phyloP scores from a whole-genome alignment of 805 yeast genomes.

The Lipomyces yamadae region DNA sequence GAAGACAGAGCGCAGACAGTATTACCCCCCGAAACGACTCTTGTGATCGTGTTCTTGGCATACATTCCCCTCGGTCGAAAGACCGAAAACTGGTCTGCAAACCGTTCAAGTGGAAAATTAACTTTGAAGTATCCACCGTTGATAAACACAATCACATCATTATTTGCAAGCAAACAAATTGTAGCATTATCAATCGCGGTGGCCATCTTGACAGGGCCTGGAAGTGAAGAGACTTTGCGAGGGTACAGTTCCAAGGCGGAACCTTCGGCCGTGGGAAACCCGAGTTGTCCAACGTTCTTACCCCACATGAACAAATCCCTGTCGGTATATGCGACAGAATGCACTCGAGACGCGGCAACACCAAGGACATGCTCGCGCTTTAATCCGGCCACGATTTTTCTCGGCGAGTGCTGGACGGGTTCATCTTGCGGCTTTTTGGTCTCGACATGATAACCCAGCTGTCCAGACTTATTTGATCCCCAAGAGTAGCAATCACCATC shows the following conservation, averaged over 20 bases:
- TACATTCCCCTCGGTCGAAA: slow-evolving; percentile 37
- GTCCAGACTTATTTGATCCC: slow-evolving; percentile 76
- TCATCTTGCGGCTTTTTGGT: slow-evolving; percentile 43
- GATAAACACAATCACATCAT: slow-evolving; percentile 66
- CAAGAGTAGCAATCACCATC: slow-evolving; percentile 68
- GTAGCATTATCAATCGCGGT: slow-evolving; percentile 73
- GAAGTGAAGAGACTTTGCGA: slow-evolving; percentile 50
- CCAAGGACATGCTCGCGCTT: slow-evolving; percentile 51
- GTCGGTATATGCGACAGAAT: slow-evolving; percentile 63
- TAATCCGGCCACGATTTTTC: slow-evolving; percentile 50
- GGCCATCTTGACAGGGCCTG: slow-evolving; percentile 58
- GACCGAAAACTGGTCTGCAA: slow-evolving; percentile 42
- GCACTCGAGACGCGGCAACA: slow-evolving; percentile 67
- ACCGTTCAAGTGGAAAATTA: slow-evolving; percentile 40
- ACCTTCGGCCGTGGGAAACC: slow-evolving; percentile 49
- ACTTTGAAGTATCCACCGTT: slow-evolving; percentile 63
- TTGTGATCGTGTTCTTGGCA: slow-evolving; percentile 27
- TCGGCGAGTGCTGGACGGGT: slow-evolving; percentile 48
- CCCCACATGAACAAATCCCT: slow-evolving; percentile 72
- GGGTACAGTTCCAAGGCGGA: slow-evolving; percentile 42
- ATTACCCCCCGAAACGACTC: slow-evolving; percentile 29
- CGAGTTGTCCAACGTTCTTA: slow-evolving; percentile 80
- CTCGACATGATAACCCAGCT: slow-evolving; percentile 58
- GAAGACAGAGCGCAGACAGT: slow-evolving; percentile 40
- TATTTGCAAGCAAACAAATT: slow-evolving; percentile 59